Evolutionary conservation across 2,329 filamentous ascomycete species (phyloP), one percentile per base, ranked within the genome.

Genomic region (Hypoxylon sp.): DNA sequence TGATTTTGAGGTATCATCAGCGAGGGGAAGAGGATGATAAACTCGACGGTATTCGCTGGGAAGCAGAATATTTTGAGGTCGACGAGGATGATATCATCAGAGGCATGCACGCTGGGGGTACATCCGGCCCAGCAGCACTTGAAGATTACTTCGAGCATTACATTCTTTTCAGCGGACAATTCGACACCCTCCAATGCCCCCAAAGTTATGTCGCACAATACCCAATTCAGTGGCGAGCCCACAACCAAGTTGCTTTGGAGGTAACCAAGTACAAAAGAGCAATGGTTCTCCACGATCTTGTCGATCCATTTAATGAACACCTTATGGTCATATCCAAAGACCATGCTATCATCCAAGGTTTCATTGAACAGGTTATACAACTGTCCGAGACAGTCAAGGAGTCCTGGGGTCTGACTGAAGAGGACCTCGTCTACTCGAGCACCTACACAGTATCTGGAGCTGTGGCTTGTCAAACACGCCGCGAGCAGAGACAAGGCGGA

Each of bases 51-150:
- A 30, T 7, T 30, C 9, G 9, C 28, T 7, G 6, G 5, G 9
- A 2, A 7, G 5, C 28, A 30, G 5, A 30, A 9, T 30, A 30
- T 30, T 7, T 6, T 28, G 61, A 65, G 43, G 13, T 65, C 2
- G 62, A 60, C n/a, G 28, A 65, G 19, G 23, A 65, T 5, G 50
- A 60, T 50, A 11, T 56, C 5, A 59, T 59, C 30, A 43, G 34
- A 13, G 52, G 38, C 17, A 3, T 19, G 2, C 38, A 43, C 10
- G 7, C n/a, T n/a, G n/a, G n/a, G n/a, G n/a, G n/a, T n/a, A n/a
- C n/a, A n/a, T n/a, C n/a, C n/a, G n/a, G n/a, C n/a, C n/a, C n/a
- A n/a, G n/a, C n/a, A n/a, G n/a, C n/a, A n/a, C n/a, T n/a, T n/a
- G n/a, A n/a, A n/a, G n/a, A n/a, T n/a, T n/a, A n/a, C n/a, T n/a